A percentile compares a stretch with the other conserved stretches of the same genome.
Conservation (phyloP, 768 basidiomycete genomes). For the Obba rivulosa region DNA sequence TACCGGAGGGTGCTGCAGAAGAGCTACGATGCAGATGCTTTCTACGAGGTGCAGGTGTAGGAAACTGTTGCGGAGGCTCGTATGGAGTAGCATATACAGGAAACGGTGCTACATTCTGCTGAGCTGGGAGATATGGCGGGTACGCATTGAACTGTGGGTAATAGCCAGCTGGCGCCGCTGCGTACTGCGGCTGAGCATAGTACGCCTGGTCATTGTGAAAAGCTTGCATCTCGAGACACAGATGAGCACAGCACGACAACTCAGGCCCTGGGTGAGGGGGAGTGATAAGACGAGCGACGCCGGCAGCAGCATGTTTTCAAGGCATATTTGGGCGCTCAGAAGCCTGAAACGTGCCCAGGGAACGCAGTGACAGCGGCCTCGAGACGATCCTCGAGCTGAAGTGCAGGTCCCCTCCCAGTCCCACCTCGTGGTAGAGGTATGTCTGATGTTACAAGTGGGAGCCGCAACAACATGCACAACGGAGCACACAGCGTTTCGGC, state of each 20-base stretch:
- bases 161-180: constrained; percentile 4
- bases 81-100: constrained; percentile 13
- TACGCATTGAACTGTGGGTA: constrained; percentile 12
- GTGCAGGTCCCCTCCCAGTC: background rate
- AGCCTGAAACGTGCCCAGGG: constrained; percentile 22
- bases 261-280: background rate
- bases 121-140: constrained; percentile 13
- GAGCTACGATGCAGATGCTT: constrained; percentile 1
- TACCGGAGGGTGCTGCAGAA: background rate
- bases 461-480: no score
- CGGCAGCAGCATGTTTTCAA: background rate
- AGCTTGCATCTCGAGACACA: constrained; percentile 15
- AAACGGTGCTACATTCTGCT: constrained; percentile 12
- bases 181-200: constrained; percentile 14
- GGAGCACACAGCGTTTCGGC: no score
- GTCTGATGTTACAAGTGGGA: no score
- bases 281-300: background rate
- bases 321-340: constrained; percentile 18
- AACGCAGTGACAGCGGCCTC: constrained; percentile 10
- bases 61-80: constrained; percentile 7
- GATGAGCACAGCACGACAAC: constrained; percentile 4
- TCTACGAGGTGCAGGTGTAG: constrained; percentile 5
- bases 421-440: no score
- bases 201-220: constrained; percentile 13
- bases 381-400: background rate